These are phyloP conservation scores for Serendipita sp. DNA, from an alignment of 768 basidiomycete genomes.

Conservation along the genomic window DNA sequence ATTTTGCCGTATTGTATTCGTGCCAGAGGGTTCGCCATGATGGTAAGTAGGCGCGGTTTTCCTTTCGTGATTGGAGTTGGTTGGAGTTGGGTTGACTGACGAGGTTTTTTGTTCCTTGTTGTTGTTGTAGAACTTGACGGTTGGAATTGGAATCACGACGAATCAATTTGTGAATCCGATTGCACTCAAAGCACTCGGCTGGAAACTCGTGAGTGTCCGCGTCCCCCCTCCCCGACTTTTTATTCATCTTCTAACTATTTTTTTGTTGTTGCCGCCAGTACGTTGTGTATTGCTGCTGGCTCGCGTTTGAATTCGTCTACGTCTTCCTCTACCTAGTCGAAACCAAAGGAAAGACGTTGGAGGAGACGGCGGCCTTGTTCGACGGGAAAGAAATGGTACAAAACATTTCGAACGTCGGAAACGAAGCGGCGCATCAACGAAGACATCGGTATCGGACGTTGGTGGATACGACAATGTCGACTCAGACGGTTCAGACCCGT, in stretches of 20 bases:
- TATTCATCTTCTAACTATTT: constrained; percentile 9
- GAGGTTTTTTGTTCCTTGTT: neutral
- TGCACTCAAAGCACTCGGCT: constrained; percentile 36
- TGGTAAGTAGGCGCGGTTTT: constrained; percentile 32
- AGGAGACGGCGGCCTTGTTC: constrained; percentile 58
- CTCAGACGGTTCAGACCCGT: too few relatives aligned
- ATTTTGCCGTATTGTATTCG: constrained; percentile 68
- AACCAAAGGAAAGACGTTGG: constrained; percentile 41
- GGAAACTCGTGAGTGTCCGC: constrained; percentile 24
- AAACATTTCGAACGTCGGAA: constrained; percentile 29
- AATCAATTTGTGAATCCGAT: constrained; percentile 71
- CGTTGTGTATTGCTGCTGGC: constrained; percentile 47
- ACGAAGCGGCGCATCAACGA: constrained; percentile 29
- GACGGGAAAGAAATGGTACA: constrained; percentile 37
- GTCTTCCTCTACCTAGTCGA: constrained; percentile 41
- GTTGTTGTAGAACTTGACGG: constrained; percentile 35
- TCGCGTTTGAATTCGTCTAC: constrained; percentile 44
- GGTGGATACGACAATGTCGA: neutral
- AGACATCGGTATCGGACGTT: neutral
- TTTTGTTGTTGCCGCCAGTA: constrained; percentile 23
- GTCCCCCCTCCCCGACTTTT: neutral
- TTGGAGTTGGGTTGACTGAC: too few relatives aligned
- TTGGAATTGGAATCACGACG: constrained; percentile 54
- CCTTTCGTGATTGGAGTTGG: neutral
- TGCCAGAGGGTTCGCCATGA: constrained; percentile 63